Evolutionary conservation across 345 rosid genomes (phyloP), one percentile per base, ranked within the genome.

Genomic region (Populus ilicifolia): DNA sequence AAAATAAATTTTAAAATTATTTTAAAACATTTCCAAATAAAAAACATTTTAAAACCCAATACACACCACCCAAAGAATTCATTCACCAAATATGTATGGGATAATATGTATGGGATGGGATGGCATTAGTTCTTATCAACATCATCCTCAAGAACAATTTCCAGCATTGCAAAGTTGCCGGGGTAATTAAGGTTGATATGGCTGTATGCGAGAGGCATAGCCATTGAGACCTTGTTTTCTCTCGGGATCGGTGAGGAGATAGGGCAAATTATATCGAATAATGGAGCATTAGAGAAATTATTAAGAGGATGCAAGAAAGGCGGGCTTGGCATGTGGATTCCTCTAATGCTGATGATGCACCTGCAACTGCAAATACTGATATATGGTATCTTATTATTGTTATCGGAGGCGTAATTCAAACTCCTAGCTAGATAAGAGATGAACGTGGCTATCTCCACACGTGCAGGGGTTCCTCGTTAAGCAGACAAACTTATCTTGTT

Each of bases 371-470:
- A 1, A 59, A n/a, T n/a, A 59, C 11, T 23, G 64, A 59, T 59
- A 43, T 11, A 43, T 43, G 29, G 0, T 4, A n/a, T 23, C 29
- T n/a, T 59, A n/a, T 59, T 41, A 41, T 41, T 41, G 20, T 56
- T 56, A 56, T 56, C 62, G 12, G 64, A 59, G 14, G 25, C 29
- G 64, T 9, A 59, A 52, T 20, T 52, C 59, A 46, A 16, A 38
- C 20, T 36, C 48, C 71, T 29, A 69, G 59, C 71, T 29, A 72
- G 61, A 62, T 5, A 61, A 72, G 77, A 62, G 69, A 62, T 43
- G 81, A 82, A 78, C 75, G 73, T 73, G 84, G 41, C 9, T 14
- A 44, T 39, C 43, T 52, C 35, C 69, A 72, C 82, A 80, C 69
- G 78, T 80, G 85, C 72, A 66, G 64, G 8, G 46, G 67, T 25